Base-by-base conservation (phyloP, 2,329 filamentous ascomycete genomes). In the Biscogniauxia sp. region DNA sequence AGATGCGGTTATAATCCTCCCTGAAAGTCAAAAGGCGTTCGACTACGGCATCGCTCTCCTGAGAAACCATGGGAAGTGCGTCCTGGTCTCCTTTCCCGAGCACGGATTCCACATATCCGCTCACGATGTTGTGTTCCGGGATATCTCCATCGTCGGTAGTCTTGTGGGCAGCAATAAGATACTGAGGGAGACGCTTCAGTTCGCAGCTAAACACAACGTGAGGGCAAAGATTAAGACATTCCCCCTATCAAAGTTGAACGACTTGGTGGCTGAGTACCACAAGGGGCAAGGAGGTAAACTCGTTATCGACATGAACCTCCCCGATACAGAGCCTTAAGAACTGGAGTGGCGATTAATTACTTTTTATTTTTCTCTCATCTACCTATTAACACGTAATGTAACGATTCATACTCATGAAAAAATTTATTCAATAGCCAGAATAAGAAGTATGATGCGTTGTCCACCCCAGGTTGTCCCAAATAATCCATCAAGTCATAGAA, bases 21-120 rank as follows among this genome's bases (percentile, higher is more conserved):
- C 79, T 0, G 80, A 82, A 62, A 77, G 74, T 50, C 80, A 82
- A 64, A 70, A 68, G 9, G 79, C 76, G 0, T 81, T 82, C 63
- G 78, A 82, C 60, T 81, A 79, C 56, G 79, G 77, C 7, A 73
- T 80, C 67, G 66, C 66, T 3, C 67, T 82, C 5, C 63, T 82
- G 20, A 75, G 75, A 53, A 78, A 77, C 53, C 79, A 80, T 56
- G 78, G 78, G 0, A 77, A 68, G n/a, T 79, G 77, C 61, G 75
- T 81, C 5, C 67, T 80, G 0, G 78, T 82, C 1, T 80, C 77
- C 0, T 81, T 81, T 66, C 79, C 79, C 0, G 74, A 77, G 53
- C 68, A 72, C 11, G 77, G 77, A 0, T 80, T 80, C 59, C 74
- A 77, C 20, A 60, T 80, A n/a, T 76, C 75, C 0, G 72, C 77